Evolutionary conservation across 2,329 filamentous ascomycete genomes (phyloP), one percentile per base, ranked within the genome.

Genomic region (Incumbomyces lentus): DNA sequence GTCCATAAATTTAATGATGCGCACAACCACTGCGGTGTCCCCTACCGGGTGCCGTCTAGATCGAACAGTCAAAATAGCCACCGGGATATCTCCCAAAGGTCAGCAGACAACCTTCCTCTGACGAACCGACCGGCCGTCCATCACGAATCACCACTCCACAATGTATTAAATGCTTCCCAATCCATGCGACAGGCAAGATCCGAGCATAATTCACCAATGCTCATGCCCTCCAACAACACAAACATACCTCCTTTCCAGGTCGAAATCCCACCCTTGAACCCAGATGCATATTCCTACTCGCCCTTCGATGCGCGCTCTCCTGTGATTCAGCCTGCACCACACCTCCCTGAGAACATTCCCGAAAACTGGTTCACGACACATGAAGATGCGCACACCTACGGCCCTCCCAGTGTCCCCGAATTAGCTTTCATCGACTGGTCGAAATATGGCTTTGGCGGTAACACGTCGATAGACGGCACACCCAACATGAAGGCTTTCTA

Each of bases 1-100:
- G 74, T 73, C 42, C 78, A 81, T 58, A 76, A 78, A 54, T 76
- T 78, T 63, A 81, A 81, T 62, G 75, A 79, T 60, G 76, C 76
- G 49, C 78, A 81, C 58, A 75, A 79, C 50, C 77, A 72, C 47
- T 52, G 54, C 32, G 77, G 77, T 48, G 65, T 74, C 54, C 79
- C 79, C 1, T 82, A 82, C 64, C 77, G 76, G 58, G 74, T 81
- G 53, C 75, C 76, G 39, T 59, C 53, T 10, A 65, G 72, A 48
- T 68, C 71, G 36, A 67, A 75, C 56, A 73, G 70, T 41, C 67
- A 74, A 40, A 67, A 74, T 49, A 63, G 63, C 42, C 60, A 69
- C 13, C 59, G 63, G 31, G 67, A 71, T 43, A 55, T 69, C 37
- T 66, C 72, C 41, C 70, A 69, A 46, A 69, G 71, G 26, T 76